A percentile compares a stretch with the other conserved stretches of the same genome.
phyloP scores from a whole-genome alignment of 2,329 filamentous ascomycete species.

The Colletotrichum sp. region DNA sequence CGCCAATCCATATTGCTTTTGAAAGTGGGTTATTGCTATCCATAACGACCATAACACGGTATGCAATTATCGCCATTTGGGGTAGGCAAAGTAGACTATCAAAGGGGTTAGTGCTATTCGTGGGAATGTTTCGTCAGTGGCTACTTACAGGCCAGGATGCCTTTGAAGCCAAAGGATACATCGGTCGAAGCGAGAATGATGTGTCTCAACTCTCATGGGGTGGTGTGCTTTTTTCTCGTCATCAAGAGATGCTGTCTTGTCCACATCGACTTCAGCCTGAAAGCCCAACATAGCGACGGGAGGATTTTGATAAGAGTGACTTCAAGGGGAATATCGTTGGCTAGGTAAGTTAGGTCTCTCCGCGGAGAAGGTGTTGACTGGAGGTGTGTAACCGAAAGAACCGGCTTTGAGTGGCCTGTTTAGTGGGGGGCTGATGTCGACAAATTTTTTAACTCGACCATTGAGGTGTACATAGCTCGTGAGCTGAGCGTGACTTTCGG shows the following conservation, averaged over 20 bases:
- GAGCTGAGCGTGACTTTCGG: not conserved
- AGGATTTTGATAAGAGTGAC: not conserved
- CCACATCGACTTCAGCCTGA: not conserved
- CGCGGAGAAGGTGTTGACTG: not conserved
- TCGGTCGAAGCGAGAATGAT: not conserved
- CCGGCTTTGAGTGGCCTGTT: not conserved
- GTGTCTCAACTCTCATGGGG: not conserved
- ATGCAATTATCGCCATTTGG: not conserved
- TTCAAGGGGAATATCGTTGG: not conserved
- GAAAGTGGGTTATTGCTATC: not conserved
- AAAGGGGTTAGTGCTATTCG: not conserved
- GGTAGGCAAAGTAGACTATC: not conserved
- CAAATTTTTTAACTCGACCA: not conserved
- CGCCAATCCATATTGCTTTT: not conserved
- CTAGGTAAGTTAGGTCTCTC: not conserved
- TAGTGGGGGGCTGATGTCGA: rapidly evolving
- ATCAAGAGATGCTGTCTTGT: not conserved
- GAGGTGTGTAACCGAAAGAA: not conserved
- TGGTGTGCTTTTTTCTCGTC: not conserved
- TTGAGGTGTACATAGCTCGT: not conserved
- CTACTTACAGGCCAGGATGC: not conserved
- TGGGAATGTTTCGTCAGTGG: not conserved
- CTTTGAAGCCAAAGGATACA: not conserved
- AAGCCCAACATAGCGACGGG: not conserved
- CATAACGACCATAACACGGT: not conserved